phyloP scores from a whole-genome alignment of 768 basidiomycete species.

The Leccinum truebloodii region DNA sequence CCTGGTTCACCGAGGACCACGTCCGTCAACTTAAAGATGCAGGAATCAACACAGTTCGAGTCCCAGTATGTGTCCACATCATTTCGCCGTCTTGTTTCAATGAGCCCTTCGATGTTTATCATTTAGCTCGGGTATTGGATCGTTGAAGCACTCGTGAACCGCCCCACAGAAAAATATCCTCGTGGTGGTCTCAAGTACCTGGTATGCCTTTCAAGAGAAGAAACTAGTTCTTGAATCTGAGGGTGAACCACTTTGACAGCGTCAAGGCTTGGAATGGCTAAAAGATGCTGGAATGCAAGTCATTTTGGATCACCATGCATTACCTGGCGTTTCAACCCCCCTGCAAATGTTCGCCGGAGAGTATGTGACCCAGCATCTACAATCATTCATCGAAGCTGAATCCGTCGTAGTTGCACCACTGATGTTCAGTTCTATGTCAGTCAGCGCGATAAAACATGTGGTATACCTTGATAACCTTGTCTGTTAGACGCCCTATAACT shows the following conservation, averaged over 20 bases:
- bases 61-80: conserved; percentile 54
- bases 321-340: conserved; percentile 66
- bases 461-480: conserved; percentile 4
- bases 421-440: conserved; percentile 75
- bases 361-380: conserved; percentile 35
- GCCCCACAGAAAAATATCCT: conserved; percentile 60
- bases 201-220: conserved; percentile 38
- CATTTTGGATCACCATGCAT: conserved; percentile 70
- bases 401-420: conserved; percentile 53
- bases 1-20: conserved; percentile 53
- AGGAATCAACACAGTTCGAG: conserved; percentile 75
- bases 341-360: conserved; percentile 69
- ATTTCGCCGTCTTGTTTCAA: background rate
- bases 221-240: background rate
- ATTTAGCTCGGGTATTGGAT: conserved; percentile 81
- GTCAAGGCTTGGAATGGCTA: conserved; percentile 61
- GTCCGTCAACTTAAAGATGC: conserved; percentile 51
- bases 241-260: conserved; percentile 38
- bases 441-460: background rate
- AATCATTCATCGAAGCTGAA: conserved; percentile 4
- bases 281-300: conserved; percentile 61
- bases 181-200: conserved; percentile 68
- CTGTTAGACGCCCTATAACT: conserved; percentile 61
- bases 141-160: conserved; percentile 68
- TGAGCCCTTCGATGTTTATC: background rate